phyloP scores from a whole-genome alignment of 257 asterid species.

The Avicennia marina region DNA sequence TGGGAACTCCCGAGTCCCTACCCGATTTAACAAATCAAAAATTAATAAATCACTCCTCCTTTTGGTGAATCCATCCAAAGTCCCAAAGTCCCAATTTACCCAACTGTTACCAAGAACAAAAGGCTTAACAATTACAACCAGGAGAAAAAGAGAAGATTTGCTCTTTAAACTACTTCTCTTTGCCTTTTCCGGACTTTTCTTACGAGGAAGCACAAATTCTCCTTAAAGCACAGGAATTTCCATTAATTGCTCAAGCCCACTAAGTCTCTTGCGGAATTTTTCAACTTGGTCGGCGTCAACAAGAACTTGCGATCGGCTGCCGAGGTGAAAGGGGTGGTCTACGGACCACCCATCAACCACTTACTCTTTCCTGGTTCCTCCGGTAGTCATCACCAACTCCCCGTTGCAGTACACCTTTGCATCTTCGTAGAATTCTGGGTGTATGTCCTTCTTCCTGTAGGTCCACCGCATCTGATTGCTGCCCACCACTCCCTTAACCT shows the following conservation, averaged over 20 bases:
- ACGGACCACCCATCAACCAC: constrained; percentile 97
- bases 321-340: constrained; percentile 85
- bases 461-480: constrained; percentile 46
- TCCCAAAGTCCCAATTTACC: constrained; percentile 24
- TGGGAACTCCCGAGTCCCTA: not conserved
- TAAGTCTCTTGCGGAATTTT: constrained; percentile 69
- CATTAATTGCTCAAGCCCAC: constrained; percentile 60
- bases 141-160: too few relatives aligned
- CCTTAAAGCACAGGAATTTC: constrained; percentile 88
- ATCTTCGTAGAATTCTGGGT: constrained; percentile 69
- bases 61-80: constrained; percentile 9
- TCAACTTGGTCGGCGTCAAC: constrained; percentile 82
- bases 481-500: constrained; percentile 53
- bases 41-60: too few relatives aligned
- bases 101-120: constrained; percentile 3
- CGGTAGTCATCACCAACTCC: constrained; percentile 91
- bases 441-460: constrained; percentile 88
- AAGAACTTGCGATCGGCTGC: constrained; percentile 53
- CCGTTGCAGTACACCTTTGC: constrained; percentile 90
- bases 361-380: constrained; percentile 83
- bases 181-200: constrained; percentile 52
- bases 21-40: constrained; percentile 3
- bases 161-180: constrained; percentile 55
- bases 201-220: constrained; percentile 80
- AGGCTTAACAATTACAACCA: not conserved